Evolutionary conservation across 2,329 filamentous ascomycete genomes (phyloP), one percentile per base, ranked within the genome.

Genomic region (Phymatotrichopsis omnivora): DNA sequence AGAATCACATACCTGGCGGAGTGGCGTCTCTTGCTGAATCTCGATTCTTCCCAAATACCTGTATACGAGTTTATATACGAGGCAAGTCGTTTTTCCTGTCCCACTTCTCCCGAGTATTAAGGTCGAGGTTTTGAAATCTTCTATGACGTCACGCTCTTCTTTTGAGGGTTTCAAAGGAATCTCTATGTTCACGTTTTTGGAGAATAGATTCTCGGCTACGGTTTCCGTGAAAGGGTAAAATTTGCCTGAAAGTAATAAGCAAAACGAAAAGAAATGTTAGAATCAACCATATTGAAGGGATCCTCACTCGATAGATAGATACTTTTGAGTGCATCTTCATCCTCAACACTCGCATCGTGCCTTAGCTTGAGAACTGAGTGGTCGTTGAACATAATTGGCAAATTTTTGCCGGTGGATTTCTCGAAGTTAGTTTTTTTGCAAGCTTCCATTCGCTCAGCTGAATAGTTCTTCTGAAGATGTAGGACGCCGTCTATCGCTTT

Each of bases 11-110:
- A 52, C 46, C 33, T 53, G 51, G n/a, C 51, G 49, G 14, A 49
- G 31, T 7, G 40, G 49, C 10, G 23, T 40, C 16, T 54, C 44
- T 8, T 24, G 23, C 0, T 45, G 25, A 7, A 32, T 22, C 2
- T 38, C 37, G 11, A 53, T 46, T 5, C 54, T 49, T 8, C 53
- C 50, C 20, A 55, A 33, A 25, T 60, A 59, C 39, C 56, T 61
- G 7, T 54, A 49, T 5, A 61, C 23, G 10, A 63, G 42, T 30
- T 63, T 62, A 30, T 58, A 62, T 6, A 62, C 32, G 1, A 63
- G 46, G 30, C 61, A 63, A 1, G 60, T 61, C 1, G 61, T 63
- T 37, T 63, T 63, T 3, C 61, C 61, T 0, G 61, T 63, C 14
- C 61, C 61, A 30, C 61, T 62, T 45, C 61, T 48, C 14, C 61